A percentile compares a stretch with the other conserved stretches of the same genome.
phyloP scores from a whole-genome alignment of 2,329 filamentous ascomycete species.

The Penicillium verrucosum region DNA sequence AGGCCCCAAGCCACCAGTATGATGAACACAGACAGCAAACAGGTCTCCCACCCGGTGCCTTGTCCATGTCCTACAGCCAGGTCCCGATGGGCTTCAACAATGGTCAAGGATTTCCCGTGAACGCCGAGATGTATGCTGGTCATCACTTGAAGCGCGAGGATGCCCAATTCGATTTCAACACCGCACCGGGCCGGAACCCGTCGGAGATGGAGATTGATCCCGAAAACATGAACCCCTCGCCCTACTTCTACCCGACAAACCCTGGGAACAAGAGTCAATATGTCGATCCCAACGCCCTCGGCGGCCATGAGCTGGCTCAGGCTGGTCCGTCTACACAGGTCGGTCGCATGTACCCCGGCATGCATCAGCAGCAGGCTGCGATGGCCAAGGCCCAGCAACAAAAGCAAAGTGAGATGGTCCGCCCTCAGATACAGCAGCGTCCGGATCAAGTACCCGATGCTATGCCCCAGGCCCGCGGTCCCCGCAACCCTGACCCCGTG shows the following conservation, averaged over 20 bases:
- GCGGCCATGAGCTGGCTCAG: constrained; percentile 57
- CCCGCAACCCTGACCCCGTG: constrained; percentile 58
- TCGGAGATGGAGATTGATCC: constrained; percentile 68
- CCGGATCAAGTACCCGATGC: constrained; percentile 30
- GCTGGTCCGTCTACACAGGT: constrained; percentile 53
- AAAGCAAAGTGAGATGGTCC: constrained; percentile 57
- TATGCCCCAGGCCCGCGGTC: constrained; percentile 30
- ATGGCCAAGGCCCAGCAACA: constrained; percentile 71
- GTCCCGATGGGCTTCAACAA: constrained; percentile 41
- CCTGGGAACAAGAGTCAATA: constrained; percentile 49
- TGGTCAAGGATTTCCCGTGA: constrained; percentile 47
- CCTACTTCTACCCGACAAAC: constrained; percentile 62
- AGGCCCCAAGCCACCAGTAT: constrained; percentile 89
- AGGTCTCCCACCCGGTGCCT: constrained; percentile 79
- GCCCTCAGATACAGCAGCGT: constrained; percentile 52
- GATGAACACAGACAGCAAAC: constrained; percentile 95
- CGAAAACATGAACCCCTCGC: constrained; percentile 59
- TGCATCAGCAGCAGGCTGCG: constrained; percentile 85
- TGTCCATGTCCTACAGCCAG: constrained; percentile 74
- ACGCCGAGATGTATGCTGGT: constrained; percentile 58
- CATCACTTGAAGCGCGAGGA: constrained; percentile 37
- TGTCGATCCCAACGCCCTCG: constrained; percentile 72
- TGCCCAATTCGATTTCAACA: constrained; percentile 64
- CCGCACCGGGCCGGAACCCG: constrained; percentile 54
- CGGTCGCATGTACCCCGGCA: constrained; percentile 83